These are phyloP conservation scores for Salix udensis DNA, from an alignment of 345 rosid genomes.

Conservation along the genomic window DNA sequence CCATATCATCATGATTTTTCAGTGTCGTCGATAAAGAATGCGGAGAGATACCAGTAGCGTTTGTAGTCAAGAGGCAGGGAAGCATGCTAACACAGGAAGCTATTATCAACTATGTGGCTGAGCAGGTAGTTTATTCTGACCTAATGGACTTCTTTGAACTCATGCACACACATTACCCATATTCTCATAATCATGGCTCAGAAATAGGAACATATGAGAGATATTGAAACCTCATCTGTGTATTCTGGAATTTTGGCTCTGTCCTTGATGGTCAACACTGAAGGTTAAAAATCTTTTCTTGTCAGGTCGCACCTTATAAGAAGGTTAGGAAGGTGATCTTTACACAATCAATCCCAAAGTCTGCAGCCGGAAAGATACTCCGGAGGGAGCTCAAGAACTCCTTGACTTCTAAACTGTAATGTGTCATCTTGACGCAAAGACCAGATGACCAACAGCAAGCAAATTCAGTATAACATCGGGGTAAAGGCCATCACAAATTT, in stretches of 20 bases:
- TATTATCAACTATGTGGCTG: constrained; percentile 51
- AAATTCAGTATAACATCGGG: too few species aligned
- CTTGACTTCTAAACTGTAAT: constrained; percentile 44
- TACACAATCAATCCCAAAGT: constrained; percentile 55
- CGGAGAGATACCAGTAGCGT: constrained; percentile 87
- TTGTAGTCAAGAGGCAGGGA: constrained; percentile 55
- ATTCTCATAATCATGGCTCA: neutral
- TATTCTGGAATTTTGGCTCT: neutral
- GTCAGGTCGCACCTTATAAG: constrained; percentile 81
- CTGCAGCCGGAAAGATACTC: constrained; percentile 79
- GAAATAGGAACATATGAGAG: too few species aligned
- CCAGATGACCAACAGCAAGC: too few species aligned
- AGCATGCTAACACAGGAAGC: constrained; percentile 43
- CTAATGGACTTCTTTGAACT: neutral
- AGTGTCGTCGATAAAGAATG: constrained; percentile 48
- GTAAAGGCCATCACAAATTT: too few species aligned
- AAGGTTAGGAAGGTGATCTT: constrained; percentile 76
- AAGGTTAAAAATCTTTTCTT: neutral
- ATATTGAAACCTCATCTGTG: neutral
- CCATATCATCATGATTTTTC: neutral
- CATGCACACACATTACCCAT: neutral
- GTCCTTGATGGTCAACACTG: neutral
- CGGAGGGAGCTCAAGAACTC: constrained; percentile 55
- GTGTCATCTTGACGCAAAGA: too few species aligned
- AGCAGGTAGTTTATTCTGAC: constrained; percentile 39